Conservation (phyloP, 371 early-diverging fungal genomes). For the Syncephalis plumigaleata region DNA sequence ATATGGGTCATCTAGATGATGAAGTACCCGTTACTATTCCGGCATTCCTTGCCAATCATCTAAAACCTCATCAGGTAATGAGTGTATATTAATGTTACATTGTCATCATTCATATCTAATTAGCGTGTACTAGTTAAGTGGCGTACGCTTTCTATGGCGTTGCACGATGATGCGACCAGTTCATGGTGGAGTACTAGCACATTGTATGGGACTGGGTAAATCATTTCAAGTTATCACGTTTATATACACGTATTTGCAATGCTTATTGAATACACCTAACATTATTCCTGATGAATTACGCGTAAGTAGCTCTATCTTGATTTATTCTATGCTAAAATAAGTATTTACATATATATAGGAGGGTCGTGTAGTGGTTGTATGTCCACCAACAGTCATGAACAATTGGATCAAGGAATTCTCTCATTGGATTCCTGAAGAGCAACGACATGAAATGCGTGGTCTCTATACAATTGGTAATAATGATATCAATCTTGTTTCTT, state of each 20-base stretch:
- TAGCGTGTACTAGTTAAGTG: conserved; percentile 41
- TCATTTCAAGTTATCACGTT: conserved; percentile 65
- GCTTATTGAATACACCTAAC: not conserved
- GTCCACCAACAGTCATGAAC: conserved; percentile 49
- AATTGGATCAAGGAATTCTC: conserved; percentile 65
- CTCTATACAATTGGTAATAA: not conserved
- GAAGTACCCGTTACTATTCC: conserved; percentile 20
- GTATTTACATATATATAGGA: too few relatives aligned
- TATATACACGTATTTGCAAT: conserved; percentile 34
- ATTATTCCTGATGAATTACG: not conserved
- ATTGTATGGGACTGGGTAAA: conserved; percentile 86
- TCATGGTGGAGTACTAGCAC: conserved; percentile 70
- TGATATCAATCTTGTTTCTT: not conserved
- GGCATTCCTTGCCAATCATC: conserved; percentile 18
- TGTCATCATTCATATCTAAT: too few relatives aligned
- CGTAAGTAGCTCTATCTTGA: conserved; percentile 1
- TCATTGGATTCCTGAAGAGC: conserved; percentile 33
- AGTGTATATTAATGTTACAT: not conserved
- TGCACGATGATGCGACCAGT: conserved; percentile 38
- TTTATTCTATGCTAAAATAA: too few relatives aligned
- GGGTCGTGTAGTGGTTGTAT: conserved; percentile 50
- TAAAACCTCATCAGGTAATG: conserved; percentile 46
- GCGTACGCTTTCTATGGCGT: conserved; percentile 63
- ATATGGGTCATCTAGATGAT: too few relatives aligned
- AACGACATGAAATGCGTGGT: not conserved